phyloP scores from a whole-genome alignment of 441 rosid species.

The Pelargonium myrrhifolium region DNA sequence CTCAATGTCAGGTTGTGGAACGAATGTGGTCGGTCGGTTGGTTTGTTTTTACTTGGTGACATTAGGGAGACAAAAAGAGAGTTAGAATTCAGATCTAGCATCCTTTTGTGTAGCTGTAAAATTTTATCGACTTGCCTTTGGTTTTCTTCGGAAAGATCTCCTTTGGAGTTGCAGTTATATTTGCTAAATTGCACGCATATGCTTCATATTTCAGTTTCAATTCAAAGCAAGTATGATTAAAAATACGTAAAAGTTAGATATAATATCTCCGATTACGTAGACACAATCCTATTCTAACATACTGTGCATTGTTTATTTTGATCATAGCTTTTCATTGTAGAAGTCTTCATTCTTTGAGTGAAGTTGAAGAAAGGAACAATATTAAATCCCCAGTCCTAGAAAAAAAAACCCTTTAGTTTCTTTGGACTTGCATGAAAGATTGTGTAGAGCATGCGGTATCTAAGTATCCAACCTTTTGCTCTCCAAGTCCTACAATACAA shows the following conservation, averaged over 20 bases:
- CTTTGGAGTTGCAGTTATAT: no score
- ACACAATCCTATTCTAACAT: no score
- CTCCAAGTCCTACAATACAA: no score
- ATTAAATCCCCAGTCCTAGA: background rate
- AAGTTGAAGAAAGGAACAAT: background rate
- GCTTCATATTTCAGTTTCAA: no score
- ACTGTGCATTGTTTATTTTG: no score
- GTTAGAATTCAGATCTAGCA: background rate
- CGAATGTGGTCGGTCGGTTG: no score
- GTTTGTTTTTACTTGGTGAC: no score
- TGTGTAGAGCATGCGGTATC: constrained; percentile 5
- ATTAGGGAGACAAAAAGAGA: no score
- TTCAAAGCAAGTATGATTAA: no score
- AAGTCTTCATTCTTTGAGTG: constrained; percentile 4
- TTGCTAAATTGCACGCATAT: no score
- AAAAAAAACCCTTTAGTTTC: background rate
- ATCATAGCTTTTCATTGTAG: background rate
- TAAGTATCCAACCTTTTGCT: background rate
- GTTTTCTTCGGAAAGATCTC: background rate
- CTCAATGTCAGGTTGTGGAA: no score
- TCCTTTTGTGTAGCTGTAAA: background rate
- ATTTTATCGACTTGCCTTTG: background rate
- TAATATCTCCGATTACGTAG: background rate
- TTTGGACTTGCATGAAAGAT: background rate
- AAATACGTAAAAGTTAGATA: no score